Evolutionary conservation across 2,329 filamentous ascomycete species (phyloP).

Genomic region (Ophiocordyceps unilateralis): DNA sequence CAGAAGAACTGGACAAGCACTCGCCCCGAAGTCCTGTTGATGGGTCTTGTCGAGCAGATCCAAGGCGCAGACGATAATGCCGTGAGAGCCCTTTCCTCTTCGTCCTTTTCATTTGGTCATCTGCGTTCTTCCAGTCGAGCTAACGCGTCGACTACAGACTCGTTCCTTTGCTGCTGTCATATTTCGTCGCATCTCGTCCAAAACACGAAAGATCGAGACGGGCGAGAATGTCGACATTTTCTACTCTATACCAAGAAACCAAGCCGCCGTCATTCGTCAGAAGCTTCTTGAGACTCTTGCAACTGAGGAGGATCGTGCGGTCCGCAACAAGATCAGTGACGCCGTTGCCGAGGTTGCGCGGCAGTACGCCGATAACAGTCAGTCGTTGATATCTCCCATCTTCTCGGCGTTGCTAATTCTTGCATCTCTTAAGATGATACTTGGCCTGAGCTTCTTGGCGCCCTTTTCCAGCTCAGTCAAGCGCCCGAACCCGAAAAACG

Average conservation of each 20-base stretch:
- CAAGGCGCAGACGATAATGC: conserved; percentile 56
- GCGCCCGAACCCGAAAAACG: conserved; percentile 68
- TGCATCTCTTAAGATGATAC: conserved; percentile 42
- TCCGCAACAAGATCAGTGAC: conserved; percentile 92
- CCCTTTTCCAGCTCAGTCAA: conserved; percentile 81
- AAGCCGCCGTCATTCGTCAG: conserved; percentile 62
- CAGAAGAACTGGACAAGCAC: conserved; percentile 75
- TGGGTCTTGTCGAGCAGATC: conserved; percentile 89
- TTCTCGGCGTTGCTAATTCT: conserved; percentile 5
- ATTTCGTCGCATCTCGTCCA: conserved; percentile 84
- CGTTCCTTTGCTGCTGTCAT: conserved; percentile 87
- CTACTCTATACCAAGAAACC: conserved; percentile 55
- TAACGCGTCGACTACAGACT: conserved; percentile 26
- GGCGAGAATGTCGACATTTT: conserved; percentile 71
- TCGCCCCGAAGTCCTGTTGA: conserved; percentile 73
- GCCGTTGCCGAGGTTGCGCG: conserved; percentile 91
- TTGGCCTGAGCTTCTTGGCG: conserved; percentile 78
- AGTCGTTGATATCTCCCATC: conserved; percentile 17
- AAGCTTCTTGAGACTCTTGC: conserved; percentile 68
- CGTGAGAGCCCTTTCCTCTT: conserved; percentile 27
- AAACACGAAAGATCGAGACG: conserved; percentile 59
- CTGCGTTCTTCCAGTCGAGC: not conserved
- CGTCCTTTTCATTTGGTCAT: not conserved
- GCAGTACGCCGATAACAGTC: conserved; percentile 86
- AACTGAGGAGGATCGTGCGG: conserved; percentile 52